Percentiles rank a stretch among this genome's conserved stretches.
phyloP scores from a whole-genome alignment of 2,329 filamentous ascomycete species.

The Capronia epimyces region DNA sequence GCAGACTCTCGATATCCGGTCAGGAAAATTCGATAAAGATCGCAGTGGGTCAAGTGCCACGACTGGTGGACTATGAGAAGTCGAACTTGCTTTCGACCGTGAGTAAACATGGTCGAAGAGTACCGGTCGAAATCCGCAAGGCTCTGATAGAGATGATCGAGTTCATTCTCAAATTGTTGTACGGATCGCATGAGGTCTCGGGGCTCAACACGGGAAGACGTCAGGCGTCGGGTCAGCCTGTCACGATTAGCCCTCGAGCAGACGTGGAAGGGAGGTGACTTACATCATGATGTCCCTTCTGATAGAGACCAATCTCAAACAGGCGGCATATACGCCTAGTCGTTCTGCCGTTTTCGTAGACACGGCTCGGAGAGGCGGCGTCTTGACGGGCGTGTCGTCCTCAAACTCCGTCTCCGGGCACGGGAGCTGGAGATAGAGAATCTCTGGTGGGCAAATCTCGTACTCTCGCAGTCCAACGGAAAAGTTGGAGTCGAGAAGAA shows the following conservation, averaged over 20 bases:
- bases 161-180: conserved; percentile 13
- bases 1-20: conserved; percentile 19
- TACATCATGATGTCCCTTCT: conserved; percentile 19
- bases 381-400: conserved; percentile 16
- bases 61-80: conserved; percentile 21
- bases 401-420: conserved; percentile 52
- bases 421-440: conserved; percentile 45
- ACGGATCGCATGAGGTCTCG: conserved; percentile 11
- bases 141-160: conserved; percentile 17
- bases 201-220: conserved; percentile 4
- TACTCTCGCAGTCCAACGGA: conserved; percentile 46
- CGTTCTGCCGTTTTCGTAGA: conserved; percentile 10
- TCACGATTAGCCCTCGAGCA: not conserved
- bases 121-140: conserved; percentile 15
- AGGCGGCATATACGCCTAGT: conserved; percentile 15
- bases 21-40: conserved; percentile 21
- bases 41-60: conserved; percentile 22
- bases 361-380: conserved; percentile 17
- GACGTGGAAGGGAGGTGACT: not conserved
- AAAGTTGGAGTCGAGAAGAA: conserved; percentile 46
- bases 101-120: conserved; percentile 12
- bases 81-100: conserved; percentile 12
- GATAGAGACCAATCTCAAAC: conserved; percentile 12
- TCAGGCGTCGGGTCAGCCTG: conserved; percentile 15
- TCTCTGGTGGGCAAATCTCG: conserved; percentile 43